A percentile compares a stretch with the other conserved stretches of the same genome.
phyloP scores from a whole-genome alignment of 108 stramenopile genomes.

The Chaetoceros muelleri region DNA sequence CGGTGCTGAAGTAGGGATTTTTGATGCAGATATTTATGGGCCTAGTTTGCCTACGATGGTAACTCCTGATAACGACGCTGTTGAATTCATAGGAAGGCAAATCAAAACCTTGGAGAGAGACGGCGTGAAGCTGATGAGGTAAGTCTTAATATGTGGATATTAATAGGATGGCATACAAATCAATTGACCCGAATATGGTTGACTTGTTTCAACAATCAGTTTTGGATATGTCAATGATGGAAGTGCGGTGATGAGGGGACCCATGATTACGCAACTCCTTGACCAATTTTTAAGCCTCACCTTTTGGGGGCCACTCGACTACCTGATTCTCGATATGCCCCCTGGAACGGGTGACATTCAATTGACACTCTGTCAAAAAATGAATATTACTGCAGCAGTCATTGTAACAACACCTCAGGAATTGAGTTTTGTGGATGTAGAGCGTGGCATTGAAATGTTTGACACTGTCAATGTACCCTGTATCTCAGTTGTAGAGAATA shows the following conservation, averaged over 20 bases:
- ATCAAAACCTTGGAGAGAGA: slow-evolving; percentile 70
- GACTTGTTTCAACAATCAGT: no score
- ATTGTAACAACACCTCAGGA: slow-evolving; percentile 97
- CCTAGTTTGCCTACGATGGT: slow-evolving; percentile 86
- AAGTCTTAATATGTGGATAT: no score
- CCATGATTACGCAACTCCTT: slow-evolving; percentile 84
- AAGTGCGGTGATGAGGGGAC: slow-evolving; percentile 80
- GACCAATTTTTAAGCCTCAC: slow-evolving; percentile 89
- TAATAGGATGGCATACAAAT: no score
- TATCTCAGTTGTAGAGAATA: slow-evolving; percentile 97
- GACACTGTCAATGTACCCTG: slow-evolving; percentile 88
- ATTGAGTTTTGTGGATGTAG: slow-evolving; percentile 92
- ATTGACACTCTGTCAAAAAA: slow-evolving; percentile 86
- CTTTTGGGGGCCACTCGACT: slow-evolving; percentile 95
- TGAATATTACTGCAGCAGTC: slow-evolving; percentile 90
- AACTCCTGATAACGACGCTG: slow-evolving; percentile 58
- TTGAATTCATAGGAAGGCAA: slow-evolving; percentile 66
- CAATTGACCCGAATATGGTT: no score
- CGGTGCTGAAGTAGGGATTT: slow-evolving; percentile 83
- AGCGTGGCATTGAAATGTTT: slow-evolving; percentile 95
- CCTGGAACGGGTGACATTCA: slow-evolving; percentile 98
- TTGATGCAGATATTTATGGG: slow-evolving; percentile 97
- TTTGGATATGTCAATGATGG: slow-evolving; percentile 85
- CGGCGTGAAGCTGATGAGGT: slow-evolving; percentile 70
- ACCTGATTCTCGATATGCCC: slow-evolving; percentile 97